These are phyloP conservation scores for Xylariaceae sp. DNA, from an alignment of 2,329 filamentous ascomycete species.

Conservation along the genomic window DNA sequence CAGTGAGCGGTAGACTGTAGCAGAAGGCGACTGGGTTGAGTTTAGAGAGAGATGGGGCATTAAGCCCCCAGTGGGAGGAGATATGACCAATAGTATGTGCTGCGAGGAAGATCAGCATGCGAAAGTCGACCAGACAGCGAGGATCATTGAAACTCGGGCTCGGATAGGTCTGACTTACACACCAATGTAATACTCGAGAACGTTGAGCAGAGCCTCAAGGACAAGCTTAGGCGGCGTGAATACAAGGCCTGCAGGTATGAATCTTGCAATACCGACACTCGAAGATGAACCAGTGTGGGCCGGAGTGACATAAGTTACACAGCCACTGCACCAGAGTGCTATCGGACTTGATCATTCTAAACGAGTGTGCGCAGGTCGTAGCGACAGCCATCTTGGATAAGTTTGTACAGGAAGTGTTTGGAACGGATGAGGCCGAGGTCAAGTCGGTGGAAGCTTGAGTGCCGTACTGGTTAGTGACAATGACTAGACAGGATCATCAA, in stretches of 20 bases:
- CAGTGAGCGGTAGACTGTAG: not conserved
- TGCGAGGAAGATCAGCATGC: slow-evolving; percentile 6
- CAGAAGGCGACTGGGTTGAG: slow-evolving; percentile 3
- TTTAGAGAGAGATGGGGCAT: not conserved
- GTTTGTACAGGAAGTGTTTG: slow-evolving; percentile 5
- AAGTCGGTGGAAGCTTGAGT: not conserved
- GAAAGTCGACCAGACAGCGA: not conserved
- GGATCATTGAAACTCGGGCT: not conserved
- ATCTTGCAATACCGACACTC: slow-evolving; percentile 65
- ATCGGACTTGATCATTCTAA: slow-evolving; percentile 62
- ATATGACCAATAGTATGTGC: slow-evolving; percentile 1
- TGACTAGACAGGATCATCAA: not conserved
- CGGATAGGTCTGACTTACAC: not conserved
- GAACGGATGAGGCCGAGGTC: not conserved
- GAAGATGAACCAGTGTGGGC: slow-evolving; percentile 63
- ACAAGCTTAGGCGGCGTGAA: slow-evolving; percentile 37
- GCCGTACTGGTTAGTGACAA: slow-evolving; percentile 2
- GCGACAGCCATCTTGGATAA: slow-evolving; percentile 46
- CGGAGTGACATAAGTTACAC: slow-evolving; percentile 59
- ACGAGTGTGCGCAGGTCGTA: slow-evolving; percentile 55
- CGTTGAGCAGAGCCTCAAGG: not conserved
- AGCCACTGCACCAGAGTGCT: slow-evolving; percentile 60
- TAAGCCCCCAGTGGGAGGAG: slow-evolving; percentile 1
- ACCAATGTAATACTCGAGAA: slow-evolving; percentile 4
- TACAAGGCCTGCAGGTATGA: slow-evolving; percentile 57